Evolutionary conservation across 2,329 filamentous ascomycete species (phyloP).

Genomic region (Diplodia corticola): DNA sequence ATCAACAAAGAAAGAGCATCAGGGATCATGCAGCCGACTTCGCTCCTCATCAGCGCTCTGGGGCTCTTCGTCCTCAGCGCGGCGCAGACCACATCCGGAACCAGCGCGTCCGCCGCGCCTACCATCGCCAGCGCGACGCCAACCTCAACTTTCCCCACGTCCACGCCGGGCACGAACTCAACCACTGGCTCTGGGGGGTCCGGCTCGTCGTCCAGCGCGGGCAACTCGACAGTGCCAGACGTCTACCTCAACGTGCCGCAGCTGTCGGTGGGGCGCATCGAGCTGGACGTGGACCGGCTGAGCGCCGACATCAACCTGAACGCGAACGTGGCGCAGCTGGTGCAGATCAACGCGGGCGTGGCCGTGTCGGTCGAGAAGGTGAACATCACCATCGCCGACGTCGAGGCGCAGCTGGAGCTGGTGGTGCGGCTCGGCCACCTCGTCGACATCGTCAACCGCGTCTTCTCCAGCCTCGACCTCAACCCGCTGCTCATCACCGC

Average conservation of each 20-base stretch:
- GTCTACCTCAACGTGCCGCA: conserved; percentile 60
- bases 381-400: conserved; percentile 63
- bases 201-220: conserved; percentile 27
- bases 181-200: conserved; percentile 2
- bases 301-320: conserved; percentile 61
- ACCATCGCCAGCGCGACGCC: not conserved
- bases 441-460: conserved; percentile 62
- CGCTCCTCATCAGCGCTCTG: not conserved
- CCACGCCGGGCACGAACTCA: conserved; percentile 8
- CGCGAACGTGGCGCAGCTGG: conserved; percentile 60
- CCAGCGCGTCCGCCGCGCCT: not conserved
- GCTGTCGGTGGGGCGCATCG: conserved; percentile 60
- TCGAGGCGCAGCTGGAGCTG: conserved; percentile 60
- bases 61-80: conserved; percentile 1
- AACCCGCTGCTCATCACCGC: conserved; percentile 62
- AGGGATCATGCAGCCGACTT: not conserved
- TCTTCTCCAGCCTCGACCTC: conserved; percentile 59
- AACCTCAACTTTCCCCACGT: conserved; percentile 20
- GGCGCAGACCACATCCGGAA: conserved; percentile 2
- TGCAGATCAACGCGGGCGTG: conserved; percentile 54
- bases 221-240: conserved; percentile 50
- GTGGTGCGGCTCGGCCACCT: conserved; percentile 61
- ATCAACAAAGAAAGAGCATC: not conserved
- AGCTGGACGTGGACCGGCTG: conserved; percentile 61
- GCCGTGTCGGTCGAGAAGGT: conserved; percentile 51